These are phyloP conservation scores for Cicer yamashitae DNA, from an alignment of 306 rosid genomes.

Conservation along the genomic window DNA sequence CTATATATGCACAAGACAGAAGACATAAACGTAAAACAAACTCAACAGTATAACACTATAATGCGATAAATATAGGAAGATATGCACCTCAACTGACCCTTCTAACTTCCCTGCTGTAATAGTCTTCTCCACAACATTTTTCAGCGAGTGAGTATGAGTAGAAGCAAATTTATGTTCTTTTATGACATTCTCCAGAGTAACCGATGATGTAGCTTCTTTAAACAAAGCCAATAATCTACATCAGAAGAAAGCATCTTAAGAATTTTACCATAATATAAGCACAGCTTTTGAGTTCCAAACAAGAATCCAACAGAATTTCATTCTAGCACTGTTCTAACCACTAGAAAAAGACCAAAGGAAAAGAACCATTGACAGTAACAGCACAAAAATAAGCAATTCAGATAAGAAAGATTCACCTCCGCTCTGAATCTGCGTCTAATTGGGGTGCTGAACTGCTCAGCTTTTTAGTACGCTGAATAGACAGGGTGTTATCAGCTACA, in stretches of 20 bases:
- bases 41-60: conserved; percentile 12
- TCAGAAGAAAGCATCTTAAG: conserved; percentile 36
- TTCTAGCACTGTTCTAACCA: background rate
- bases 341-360: background rate
- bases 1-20: conserved; percentile 50
- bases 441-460: conserved; percentile 44
- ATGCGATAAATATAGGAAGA: conserved; percentile 18
- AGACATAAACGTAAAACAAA: conserved; percentile 6
- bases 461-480: conserved; percentile 46
- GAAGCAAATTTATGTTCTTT: conserved; percentile 62
- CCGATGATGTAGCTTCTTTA: conserved; percentile 64
- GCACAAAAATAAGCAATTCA: conserved; percentile 21
- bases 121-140: conserved; percentile 65
- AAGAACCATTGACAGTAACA: background rate
- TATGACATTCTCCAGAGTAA: conserved; percentile 64
- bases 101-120: conserved; percentile 86
- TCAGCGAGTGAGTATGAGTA: conserved; percentile 58
- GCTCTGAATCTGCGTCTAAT: conserved; percentile 72
- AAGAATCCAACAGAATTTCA: conserved; percentile 33
- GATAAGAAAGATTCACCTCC: conserved; percentile 60
- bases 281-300: conserved; percentile 35
- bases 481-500: conserved; percentile 44
- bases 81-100: conserved; percentile 72
- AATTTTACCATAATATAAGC: conserved; percentile 34
- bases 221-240: conserved; percentile 69